phyloP scores from a whole-genome alignment of 1,139 yeast species.

The Lodderomyces metapsilosis region DNA sequence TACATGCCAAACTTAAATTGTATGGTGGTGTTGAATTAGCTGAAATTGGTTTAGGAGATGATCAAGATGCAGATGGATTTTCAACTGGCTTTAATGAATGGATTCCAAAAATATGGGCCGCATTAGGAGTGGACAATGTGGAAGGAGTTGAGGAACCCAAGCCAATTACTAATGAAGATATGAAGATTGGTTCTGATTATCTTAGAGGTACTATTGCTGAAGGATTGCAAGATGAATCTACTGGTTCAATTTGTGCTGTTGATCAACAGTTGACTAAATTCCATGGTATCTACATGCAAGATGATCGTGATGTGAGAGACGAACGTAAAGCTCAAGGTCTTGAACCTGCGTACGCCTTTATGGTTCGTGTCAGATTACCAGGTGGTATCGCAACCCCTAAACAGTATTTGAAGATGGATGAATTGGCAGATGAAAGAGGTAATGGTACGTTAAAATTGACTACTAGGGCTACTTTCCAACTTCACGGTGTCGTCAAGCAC shows the following conservation, averaged over 20 bases:
- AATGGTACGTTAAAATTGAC: constrained; percentile 93
- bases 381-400: constrained; percentile 88
- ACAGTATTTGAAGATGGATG: constrained; percentile 87
- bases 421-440: constrained; percentile 79
- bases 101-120: constrained; percentile 85
- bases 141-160: constrained; percentile 93
- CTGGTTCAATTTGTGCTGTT: constrained; percentile 90
- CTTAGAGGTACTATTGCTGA: constrained; percentile 93
- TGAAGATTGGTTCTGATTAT: constrained; percentile 82
- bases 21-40: constrained; percentile 73
- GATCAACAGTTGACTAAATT: constrained; percentile 95
- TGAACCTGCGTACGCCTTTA: constrained; percentile 93
- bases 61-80: constrained; percentile 95
- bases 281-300: constrained; percentile 99
- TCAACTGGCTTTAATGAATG: constrained; percentile 85
- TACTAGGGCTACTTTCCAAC: constrained; percentile 96
- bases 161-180: constrained; percentile 94
- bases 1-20: constrained; percentile 59
- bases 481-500: constrained; percentile 92
- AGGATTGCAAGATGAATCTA: constrained; percentile 75
- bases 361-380: constrained; percentile 95
- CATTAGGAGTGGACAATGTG: constrained; percentile 80
- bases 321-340: constrained; percentile 87
- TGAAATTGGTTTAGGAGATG: constrained; percentile 89
- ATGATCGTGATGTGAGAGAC: constrained; percentile 94